These are phyloP conservation scores for Eremomyces bilateralis DNA, from an alignment of 495 filamentous ascomycete genomes.

Conservation along the genomic window DNA sequence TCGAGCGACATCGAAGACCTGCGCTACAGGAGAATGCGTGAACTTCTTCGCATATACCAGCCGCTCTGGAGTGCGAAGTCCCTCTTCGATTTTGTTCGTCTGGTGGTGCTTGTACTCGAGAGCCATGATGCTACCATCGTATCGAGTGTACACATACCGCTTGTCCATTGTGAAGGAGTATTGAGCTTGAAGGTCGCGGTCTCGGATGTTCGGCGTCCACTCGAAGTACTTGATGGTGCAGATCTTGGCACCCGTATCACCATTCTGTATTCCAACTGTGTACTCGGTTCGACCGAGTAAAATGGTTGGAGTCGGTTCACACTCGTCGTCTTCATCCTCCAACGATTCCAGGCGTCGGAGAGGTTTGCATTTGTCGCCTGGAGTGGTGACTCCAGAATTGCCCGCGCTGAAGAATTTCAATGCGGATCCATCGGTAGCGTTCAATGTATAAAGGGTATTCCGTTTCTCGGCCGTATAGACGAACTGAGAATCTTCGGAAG, in stretches of 20 bases:
- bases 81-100: conserved; percentile 16
- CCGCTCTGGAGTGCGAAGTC: too few relatives aligned
- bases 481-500: conserved; percentile 43
- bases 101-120: conserved; percentile 42
- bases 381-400: too few relatives aligned
- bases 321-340: conserved; percentile 47
- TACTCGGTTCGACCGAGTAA: conserved; percentile 75
- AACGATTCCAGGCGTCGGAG: conserved; percentile 24
- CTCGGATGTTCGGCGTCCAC: conserved; percentile 83
- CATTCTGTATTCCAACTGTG: conserved; percentile 59
- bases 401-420: conserved; percentile 40
- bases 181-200: conserved; percentile 68
- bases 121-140: conserved; percentile 70
- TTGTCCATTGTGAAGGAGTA: conserved; percentile 62
- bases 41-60: conserved; percentile 41
- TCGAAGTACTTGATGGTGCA: conserved; percentile 87
- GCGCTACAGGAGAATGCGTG: conserved; percentile 51
- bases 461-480: conserved; percentile 66
- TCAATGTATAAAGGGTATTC: conserved; percentile 59
- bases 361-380: too few relatives aligned
- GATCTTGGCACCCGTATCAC: conserved; percentile 50
- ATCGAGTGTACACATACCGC: conserved; percentile 69
- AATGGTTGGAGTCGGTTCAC: conserved; percentile 48
- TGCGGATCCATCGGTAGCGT: conserved; percentile 63
- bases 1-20: conserved; percentile 78